A percentile compares a stretch with the other conserved stretches of the same genome.
Evolutionary conservation across 2,329 filamentous ascomycete genomes (phyloP).

Genomic region (Elsinoe batatas): DNA sequence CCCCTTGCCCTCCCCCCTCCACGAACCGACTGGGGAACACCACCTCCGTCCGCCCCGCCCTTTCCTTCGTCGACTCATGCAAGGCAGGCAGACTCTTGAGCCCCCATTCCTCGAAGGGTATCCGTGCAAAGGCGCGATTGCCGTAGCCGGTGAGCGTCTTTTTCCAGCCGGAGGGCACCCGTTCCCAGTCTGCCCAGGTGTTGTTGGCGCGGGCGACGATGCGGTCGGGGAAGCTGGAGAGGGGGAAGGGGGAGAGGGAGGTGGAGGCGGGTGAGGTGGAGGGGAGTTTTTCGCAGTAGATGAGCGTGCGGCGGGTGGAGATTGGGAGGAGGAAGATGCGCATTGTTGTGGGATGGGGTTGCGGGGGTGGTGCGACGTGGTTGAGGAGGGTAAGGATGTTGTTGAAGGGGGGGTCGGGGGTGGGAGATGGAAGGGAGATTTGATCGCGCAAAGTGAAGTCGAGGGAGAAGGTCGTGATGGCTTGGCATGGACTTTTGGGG

Average conservation of each 20-base stretch:
- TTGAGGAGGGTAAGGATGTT: not conserved
- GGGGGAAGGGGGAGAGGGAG: constrained; percentile 35
- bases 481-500: not conserved
- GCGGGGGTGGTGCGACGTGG: not conserved
- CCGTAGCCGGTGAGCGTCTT: constrained; percentile 76
- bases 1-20: constrained; percentile 38
- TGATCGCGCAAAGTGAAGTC: not conserved
- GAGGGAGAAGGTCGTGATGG: constrained; percentile 2
- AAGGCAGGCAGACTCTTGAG: constrained; percentile 87
- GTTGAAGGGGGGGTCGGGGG: not conserved
- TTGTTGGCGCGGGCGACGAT: constrained; percentile 60
- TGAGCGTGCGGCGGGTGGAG: constrained; percentile 77
- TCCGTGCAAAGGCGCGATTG: constrained; percentile 73
- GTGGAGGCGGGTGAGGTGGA: constrained; percentile 30
- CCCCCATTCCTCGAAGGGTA: constrained; percentile 96
- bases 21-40: constrained; percentile 67
- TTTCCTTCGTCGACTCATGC: constrained; percentile 51
- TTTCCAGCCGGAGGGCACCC: constrained; percentile 64
- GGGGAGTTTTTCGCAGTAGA: constrained; percentile 73
- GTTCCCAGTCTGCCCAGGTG: constrained; percentile 82
- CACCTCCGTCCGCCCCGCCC: constrained; percentile 47
- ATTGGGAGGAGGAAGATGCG: constrained; percentile 89
- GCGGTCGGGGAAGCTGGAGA: constrained; percentile 54
- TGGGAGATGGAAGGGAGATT: not conserved
- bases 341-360: constrained; percentile 44